phyloP scores from a whole-genome alignment of 164 flowering plant genomes.

The grape (Vitis vinifera) region ASM3070453v1 NC_081821.1:6037001-6037500 shows the following conservation, averaged over 20 bases:
- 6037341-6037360: constrained; percentile 14
- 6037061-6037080: too few species aligned
- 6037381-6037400: neutral
- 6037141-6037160: too few species aligned
- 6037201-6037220: too few species aligned
- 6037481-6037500: constrained; percentile 60
- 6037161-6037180: too few species aligned
- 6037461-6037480: neutral
- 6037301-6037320: neutral
- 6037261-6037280: neutral
- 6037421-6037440: neutral
- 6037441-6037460: constrained; percentile 1
- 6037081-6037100: too few species aligned
- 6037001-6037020: too few species aligned
- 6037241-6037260: neutral
- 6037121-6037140: too few species aligned
- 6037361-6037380: neutral
- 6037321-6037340: neutral
- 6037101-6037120: too few species aligned
- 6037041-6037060: too few species aligned
- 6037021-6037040: too few species aligned
- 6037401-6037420: neutral
- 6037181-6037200: too few species aligned
- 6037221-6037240: too few species aligned
- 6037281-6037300: neutral